Evolutionary conservation across 2,329 filamentous ascomycete genomes (phyloP).

Genomic region (Nemania bipapillata): DNA sequence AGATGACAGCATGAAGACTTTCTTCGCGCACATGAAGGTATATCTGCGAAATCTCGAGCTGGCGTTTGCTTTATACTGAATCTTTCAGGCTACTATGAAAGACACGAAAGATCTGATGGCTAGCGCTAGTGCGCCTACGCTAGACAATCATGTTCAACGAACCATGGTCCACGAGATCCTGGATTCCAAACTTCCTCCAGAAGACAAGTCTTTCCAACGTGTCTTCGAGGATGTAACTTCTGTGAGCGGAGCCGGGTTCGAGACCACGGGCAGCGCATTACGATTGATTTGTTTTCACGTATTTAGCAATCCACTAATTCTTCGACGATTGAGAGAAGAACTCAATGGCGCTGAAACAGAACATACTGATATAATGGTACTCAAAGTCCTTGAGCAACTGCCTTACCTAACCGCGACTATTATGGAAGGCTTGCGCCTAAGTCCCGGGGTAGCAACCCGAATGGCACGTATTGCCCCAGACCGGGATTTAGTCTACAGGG

Average conservation of each 20-base stretch:
- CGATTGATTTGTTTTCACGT: conserved; percentile 38
- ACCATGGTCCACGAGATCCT: conserved; percentile 42
- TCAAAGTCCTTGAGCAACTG: conserved; percentile 36
- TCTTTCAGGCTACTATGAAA: conserved; percentile 26
- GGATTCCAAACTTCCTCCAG: conserved; percentile 38
- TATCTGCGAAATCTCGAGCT: too few relatives aligned
- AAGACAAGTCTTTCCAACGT: conserved; percentile 38
- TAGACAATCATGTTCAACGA: conserved; percentile 32
- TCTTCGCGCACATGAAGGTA: too few relatives aligned
- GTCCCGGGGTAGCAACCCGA: conserved; percentile 56
- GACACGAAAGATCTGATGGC: conserved; percentile 37
- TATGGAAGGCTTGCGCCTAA: conserved; percentile 58
- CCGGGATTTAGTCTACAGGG: conserved; percentile 38
- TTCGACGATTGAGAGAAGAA: conserved; percentile 37
- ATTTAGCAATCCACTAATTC: conserved; percentile 38
- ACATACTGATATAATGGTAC: neutral
- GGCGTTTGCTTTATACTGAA: neutral
- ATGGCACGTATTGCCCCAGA: conserved; percentile 56
- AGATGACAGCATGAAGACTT: too few relatives aligned
- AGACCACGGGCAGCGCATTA: conserved; percentile 36
- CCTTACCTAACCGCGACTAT: conserved; percentile 58
- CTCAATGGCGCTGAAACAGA: conserved; percentile 12
- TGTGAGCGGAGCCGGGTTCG: conserved; percentile 40
- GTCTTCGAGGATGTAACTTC: conserved; percentile 37
- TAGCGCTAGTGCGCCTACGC: conserved; percentile 27